A percentile compares a stretch with the other conserved stretches of the same genome.
These are phyloP conservation scores for Umbelopsis sp. DNA, from an alignment of 192 early-diverging fungal species.

Conservation along the genomic window DNA sequence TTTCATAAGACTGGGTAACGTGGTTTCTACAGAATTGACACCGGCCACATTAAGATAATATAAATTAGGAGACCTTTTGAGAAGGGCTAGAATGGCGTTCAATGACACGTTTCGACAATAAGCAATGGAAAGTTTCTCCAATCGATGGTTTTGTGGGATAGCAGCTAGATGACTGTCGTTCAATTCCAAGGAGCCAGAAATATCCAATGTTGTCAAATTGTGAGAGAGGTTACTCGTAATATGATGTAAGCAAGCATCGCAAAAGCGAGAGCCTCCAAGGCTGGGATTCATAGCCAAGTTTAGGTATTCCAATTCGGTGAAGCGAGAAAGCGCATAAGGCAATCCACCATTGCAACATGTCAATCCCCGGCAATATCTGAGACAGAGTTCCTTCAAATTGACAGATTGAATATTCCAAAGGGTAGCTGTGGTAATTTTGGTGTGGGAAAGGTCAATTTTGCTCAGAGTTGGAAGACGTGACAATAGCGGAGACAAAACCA, in stretches of 20 bases:
- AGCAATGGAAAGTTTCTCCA: slow-evolving; percentile 9
- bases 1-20: background rate
- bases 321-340: background rate
- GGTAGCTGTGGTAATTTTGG: background rate
- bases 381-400: background rate
- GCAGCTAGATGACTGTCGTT: background rate
- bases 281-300: slow-evolving; percentile 5
- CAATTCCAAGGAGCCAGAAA: slow-evolving; percentile 2
- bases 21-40: background rate
- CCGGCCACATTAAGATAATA: background rate
- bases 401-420: background rate
- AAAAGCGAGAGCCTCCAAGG: background rate
- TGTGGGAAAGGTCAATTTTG: background rate
- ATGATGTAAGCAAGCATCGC: background rate
- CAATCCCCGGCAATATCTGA: background rate
- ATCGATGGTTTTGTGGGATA: background rate
- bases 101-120: background rate
- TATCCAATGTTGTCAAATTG: background rate
- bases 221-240: background rate
- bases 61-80: background rate
- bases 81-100: background rate
- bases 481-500: background rate
- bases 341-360: slow-evolving; percentile 6
- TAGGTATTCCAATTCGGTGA: background rate
- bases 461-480: background rate